Evolutionary conservation across 129 eudicot genomes (phyloP), one percentile per base, ranked within the genome.

Genomic region (Chrysanthemum lavandulifolium): DNA sequence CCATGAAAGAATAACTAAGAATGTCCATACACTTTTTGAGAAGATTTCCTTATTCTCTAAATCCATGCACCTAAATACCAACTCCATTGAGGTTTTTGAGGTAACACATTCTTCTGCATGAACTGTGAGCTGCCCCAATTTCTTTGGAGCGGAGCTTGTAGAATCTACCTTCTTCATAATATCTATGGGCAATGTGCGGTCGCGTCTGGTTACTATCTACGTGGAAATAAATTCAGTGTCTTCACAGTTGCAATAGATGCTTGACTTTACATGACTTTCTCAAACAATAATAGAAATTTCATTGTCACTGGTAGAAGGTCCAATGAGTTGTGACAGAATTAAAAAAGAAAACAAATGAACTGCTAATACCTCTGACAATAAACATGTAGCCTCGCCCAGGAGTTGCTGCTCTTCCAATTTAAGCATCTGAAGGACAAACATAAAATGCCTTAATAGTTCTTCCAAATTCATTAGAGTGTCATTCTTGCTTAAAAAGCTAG

Each of bases 381-480:
- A 70, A 75, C 98, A 94, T 45, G 79, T 81, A 81, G 93, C 96
- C 85, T 89, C 97, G 15, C 98, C 98, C 76, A 94, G 88, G 73
- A 84, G 78, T 62, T 94, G 97, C 77, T 94, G 98, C 60, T 94
- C 98, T 3, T 94, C 98, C 81, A 94, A 86, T 81, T 87, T 89
- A 82, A 92, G 85, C 89, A 83, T 78, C 98, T 92, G 84, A 65
- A 78, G 51, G 68, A 79, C 72, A 76, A 13, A 57, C 45, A 58
- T 43, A 27, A 27, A 5, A 72, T 31, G 64, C n/a, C 31, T 43
- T 73, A 13, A 48, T 61, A 51, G 29, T 72, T 36, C 31, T 49
- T 33, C 50, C 36, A 56, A 65, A 18, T 61, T 77, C 31, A 43
- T 23, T 60, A 54, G 54, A 9, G 69, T n/a, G 57, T 40, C 64